Base-by-base conservation (phyloP, 2,329 filamentous ascomycete species). In the Fusarium tupiense region DNA sequence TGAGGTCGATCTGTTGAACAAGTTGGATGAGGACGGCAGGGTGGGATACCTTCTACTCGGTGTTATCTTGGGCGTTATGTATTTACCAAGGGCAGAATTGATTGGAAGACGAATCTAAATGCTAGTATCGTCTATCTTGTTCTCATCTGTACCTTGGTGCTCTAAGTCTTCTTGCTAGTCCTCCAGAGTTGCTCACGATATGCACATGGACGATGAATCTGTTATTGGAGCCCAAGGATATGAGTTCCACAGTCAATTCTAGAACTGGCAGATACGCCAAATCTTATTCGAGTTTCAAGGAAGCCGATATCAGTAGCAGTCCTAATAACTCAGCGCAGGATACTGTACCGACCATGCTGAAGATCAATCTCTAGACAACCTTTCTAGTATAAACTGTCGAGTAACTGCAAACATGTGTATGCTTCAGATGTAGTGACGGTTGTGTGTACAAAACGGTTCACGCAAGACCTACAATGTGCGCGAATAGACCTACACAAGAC, bases 201-300 rank as follows among this genome's bases (percentile, higher is more conserved):
- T 9, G 19, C 44, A 29, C 19, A 0, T 8, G 9, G 47, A 33
- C 1, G 6, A n/a, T 17, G 4, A 20, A 29, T 14, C 6, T 19
- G 10, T 50, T 13, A 33, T 19, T 3, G 10, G 10, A 33, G 9
- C 10, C 22, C 3, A 1, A 50, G 2, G 14, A 50, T 50, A 49
- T 2, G 0, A 1, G 3, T 16, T 33, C 29, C 11, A n/a, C 19
- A 17, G 29, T 4, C 8, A n/a, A 3, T 33, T 31, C 9, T 22
- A 19, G 47, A 17, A 33, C 16, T 31, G 5, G 6, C 2, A n/a
- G 14, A n/a, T n/a, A 7, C 10, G 12, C 10, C 26, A 19, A 2
- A n/a, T n/a, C 7, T 5, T n/a, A 17, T 17, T 33, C 16, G 6
- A 10, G 29, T 31, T n/a, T n/a, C 29, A 4, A n/a, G 20, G 8